Conservation (phyloP, 345 rosid species). For the Heritiera littoralis region DNA sequence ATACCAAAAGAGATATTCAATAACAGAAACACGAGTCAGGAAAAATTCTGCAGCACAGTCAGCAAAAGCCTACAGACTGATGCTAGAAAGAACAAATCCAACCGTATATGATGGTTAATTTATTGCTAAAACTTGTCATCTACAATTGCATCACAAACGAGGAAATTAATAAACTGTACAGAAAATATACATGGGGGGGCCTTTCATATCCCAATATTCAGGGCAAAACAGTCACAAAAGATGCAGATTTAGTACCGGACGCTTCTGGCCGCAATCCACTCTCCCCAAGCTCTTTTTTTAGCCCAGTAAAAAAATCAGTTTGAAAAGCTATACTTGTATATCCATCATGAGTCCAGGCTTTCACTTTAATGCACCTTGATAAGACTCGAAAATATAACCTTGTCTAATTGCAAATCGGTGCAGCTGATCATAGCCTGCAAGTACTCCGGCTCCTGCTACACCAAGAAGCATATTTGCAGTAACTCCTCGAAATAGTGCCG, state of each 20-base stretch:
- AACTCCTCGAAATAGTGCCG: conserved; percentile 72
- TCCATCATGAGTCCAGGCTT: neutral
- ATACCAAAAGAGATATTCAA: no score
- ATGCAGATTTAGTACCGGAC: neutral
- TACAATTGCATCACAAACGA: neutral
- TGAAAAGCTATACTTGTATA: conserved; percentile 5
- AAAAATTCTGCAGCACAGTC: no score
- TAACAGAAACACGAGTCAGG: no score
- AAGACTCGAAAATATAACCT: conserved; percentile 40
- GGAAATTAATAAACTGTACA: conserved; percentile 8
- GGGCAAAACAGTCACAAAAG: neutral
- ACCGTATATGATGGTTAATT: neutral
- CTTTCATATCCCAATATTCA: neutral
- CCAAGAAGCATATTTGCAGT: conserved; percentile 96
- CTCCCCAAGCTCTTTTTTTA: neutral
- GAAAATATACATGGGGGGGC: conserved; percentile 2
- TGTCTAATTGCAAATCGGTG: conserved; percentile 58
- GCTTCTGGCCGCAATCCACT: neutral
- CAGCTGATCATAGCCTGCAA: conserved; percentile 89
- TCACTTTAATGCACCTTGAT: conserved; percentile 40
- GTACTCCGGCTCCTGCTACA: conserved; percentile 93
- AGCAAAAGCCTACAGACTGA: no score
- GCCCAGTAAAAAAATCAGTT: neutral
- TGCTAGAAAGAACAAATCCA: no score
- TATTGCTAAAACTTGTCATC: neutral